phyloP scores from a whole-genome alignment of 2,329 filamentous ascomycete species.

The Cryphonectria carpinicola region DNA sequence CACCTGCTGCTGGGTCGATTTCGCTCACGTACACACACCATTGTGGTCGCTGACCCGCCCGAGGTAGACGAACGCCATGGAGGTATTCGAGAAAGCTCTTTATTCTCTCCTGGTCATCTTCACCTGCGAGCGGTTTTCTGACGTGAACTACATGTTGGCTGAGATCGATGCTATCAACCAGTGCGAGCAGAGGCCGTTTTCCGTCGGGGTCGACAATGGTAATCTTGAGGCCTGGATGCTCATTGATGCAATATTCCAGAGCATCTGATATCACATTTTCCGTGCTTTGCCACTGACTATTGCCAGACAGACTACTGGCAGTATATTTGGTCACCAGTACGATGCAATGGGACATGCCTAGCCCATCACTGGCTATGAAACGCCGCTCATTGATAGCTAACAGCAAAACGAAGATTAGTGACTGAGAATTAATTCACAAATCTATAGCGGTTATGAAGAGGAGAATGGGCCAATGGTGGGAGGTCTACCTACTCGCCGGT shows the following conservation, averaged over 20 bases:
- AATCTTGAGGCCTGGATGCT: neutral
- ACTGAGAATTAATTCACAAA: neutral
- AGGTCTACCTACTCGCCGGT: neutral
- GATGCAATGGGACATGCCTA: neutral
- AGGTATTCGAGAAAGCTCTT: neutral
- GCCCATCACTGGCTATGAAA: neutral
- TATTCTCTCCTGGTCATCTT: neutral
- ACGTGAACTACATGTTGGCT: constrained; percentile 1
- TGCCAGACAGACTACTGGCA: neutral
- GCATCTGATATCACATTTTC: neutral
- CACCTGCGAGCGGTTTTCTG: neutral
- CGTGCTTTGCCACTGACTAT: neutral
- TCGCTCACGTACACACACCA: neutral
- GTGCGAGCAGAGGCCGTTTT: neutral
- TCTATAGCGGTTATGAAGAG: neutral
- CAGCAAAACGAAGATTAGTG: neutral
- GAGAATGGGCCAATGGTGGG: neutral
- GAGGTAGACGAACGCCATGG: neutral
- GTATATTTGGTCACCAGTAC: neutral
- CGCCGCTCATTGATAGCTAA: neutral
- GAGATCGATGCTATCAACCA: neutral
- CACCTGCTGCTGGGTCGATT: neutral
- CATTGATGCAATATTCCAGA: neutral
- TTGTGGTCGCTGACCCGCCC: neutral
- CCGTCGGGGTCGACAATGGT: neutral